Evolutionary conservation across 495 filamentous ascomycete species (phyloP), one percentile per base, ranked within the genome.

Genomic region (Penicillium cinerascens): DNA sequence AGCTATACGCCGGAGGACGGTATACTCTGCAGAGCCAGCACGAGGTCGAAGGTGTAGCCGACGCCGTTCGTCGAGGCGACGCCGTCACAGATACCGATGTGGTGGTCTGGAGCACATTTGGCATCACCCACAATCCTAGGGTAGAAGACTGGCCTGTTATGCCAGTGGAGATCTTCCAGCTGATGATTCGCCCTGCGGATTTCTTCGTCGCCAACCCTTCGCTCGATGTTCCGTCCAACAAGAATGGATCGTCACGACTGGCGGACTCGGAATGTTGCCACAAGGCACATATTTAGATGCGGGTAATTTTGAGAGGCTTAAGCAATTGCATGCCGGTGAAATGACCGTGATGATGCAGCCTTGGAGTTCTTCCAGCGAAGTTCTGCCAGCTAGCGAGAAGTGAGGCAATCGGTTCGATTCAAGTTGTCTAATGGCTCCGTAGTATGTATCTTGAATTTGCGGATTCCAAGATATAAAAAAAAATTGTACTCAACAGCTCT

Each of bases 11-110:
- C 0, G 91, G 86, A 17, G 92, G 92, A 1, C 79, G 83, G 53
- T 96, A 92, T 66, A 96, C 92, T 1, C 88, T 95, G 55, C 92
- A 96, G 71, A 88, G 84, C 22, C 68, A 72, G 47, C 41, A 55
- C 15, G 74, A 77, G 41, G 71, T 85, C 10, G 86, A 83, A 13
- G 88, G 87, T 4, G 76, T 79, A 3, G 76, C 82, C 0, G 72
- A 77, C 39, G 83, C 84, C 1, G 70, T 75, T 38, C 79, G 81
- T 38, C 67, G 70, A 0, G 80, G 80, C 27, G 72, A 75, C 3
- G 61, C 74, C n/a, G 71, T 84, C n/a, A 71, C 76, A 1, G 74
- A 77, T 40, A 72, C 70, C 0, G 74, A 77, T 50, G 67, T 77
- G 0, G 74, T 77, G 0, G 72, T 77, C 22, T 77, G 74, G 74